Evolutionary conservation across 495 filamentous ascomycete genomes (phyloP).

Genomic region (Trichoderma virens): DNA sequence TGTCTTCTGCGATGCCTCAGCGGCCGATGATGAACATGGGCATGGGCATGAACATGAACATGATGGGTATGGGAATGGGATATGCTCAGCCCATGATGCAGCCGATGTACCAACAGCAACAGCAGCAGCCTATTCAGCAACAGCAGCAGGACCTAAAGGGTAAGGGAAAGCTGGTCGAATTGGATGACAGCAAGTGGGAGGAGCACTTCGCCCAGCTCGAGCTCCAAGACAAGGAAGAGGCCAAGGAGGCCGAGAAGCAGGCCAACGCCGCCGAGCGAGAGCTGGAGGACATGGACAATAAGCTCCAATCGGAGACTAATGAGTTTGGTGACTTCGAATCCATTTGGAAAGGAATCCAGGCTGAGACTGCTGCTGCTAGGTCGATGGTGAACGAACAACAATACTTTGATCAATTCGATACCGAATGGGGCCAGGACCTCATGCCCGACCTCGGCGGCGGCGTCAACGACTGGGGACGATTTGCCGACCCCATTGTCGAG

Average conservation of each 20-base stretch:
- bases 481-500: slow-evolving; percentile 64
- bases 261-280: slow-evolving; percentile 78
- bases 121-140: slow-evolving; percentile 35
- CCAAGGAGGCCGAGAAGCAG: slow-evolving; percentile 49
- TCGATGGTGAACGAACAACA: slow-evolving; percentile 59
- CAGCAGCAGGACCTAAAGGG: slow-evolving; percentile 60
- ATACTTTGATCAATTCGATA: slow-evolving; percentile 56
- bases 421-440: slow-evolving; percentile 66
- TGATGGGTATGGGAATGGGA: slow-evolving; percentile 22
- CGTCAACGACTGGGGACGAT: slow-evolving; percentile 32
- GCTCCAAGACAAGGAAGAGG: slow-evolving; percentile 50
- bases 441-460: slow-evolving; percentile 66
- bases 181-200: slow-evolving; percentile 93
- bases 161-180: slow-evolving; percentile 83
- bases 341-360: slow-evolving; percentile 79
- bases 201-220: slow-evolving; percentile 89
- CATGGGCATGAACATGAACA: slow-evolving; percentile 36
- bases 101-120: slow-evolving; percentile 49
- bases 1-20: slow-evolving; percentile 20
- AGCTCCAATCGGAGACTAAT: slow-evolving; percentile 46
- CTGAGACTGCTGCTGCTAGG: slow-evolving; percentile 67
- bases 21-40: slow-evolving; percentile 45
- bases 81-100: slow-evolving; percentile 28
- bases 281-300: slow-evolving; percentile 73
- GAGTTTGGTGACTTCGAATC: slow-evolving; percentile 80